Conservation (phyloP, 345 rosid species). For the Theobroma cacao region DNA sequence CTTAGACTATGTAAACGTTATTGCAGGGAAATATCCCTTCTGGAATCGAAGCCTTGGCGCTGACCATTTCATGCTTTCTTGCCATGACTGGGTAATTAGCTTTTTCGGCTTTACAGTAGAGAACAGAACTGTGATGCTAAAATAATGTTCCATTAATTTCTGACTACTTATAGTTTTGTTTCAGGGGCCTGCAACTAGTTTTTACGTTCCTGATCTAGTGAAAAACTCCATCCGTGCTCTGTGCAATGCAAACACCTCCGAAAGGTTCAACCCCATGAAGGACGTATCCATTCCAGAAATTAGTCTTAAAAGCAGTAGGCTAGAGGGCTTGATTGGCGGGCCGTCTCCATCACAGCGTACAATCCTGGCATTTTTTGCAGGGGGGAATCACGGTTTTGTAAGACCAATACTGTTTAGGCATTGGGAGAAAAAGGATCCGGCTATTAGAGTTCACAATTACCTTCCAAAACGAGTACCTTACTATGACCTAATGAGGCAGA, state of each 20-base stretch:
- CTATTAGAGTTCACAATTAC: slow-evolving; percentile 60
- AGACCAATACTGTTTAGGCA: slow-evolving; percentile 75
- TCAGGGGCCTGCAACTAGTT: slow-evolving; percentile 65
- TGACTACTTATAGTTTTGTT: background rate
- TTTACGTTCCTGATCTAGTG: slow-evolving; percentile 44
- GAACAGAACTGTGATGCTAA: too few species aligned
- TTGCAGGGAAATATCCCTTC: slow-evolving; percentile 50
- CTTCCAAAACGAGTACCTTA: slow-evolving; percentile 72
- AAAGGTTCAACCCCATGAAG: slow-evolving; percentile 66
- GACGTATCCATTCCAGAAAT: slow-evolving; percentile 84
- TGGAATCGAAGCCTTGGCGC: slow-evolving; percentile 90
- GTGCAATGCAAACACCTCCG: slow-evolving; percentile 87
- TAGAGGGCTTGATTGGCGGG: slow-evolving; percentile 57
- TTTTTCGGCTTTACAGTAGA: too few species aligned
- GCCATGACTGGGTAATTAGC: slow-evolving; percentile 79
- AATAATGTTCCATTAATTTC: too few species aligned
- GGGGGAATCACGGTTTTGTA: slow-evolving; percentile 85
- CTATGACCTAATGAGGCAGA: slow-evolving; percentile 66
- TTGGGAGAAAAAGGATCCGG: slow-evolving; percentile 79
- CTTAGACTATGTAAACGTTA: slow-evolving; percentile 55
- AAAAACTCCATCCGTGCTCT: slow-evolving; percentile 67
- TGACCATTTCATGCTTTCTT: slow-evolving; percentile 89
- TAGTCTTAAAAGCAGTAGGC: slow-evolving; percentile 53
- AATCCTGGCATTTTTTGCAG: slow-evolving; percentile 86
- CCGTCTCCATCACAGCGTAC: slow-evolving; percentile 66